Conservation (phyloP, 2,329 filamentous ascomycete species). For the Aspergillus sp. region DNA sequence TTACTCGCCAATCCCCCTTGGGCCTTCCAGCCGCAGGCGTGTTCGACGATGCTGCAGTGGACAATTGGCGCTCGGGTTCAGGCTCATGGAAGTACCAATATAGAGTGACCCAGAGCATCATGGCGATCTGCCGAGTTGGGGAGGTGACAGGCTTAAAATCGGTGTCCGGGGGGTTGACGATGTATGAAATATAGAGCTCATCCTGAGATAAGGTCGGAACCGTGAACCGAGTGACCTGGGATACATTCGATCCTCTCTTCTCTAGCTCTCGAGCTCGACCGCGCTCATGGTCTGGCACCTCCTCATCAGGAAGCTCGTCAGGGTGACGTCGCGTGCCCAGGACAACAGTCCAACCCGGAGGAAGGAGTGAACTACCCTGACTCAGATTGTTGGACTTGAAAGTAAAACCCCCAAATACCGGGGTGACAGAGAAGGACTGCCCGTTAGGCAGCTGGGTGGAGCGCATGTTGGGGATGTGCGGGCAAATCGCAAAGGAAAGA, state of each 20-base stretch:
- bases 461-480: conserved; percentile 18
- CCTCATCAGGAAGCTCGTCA: conserved; percentile 28
- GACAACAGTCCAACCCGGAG: conserved; percentile 86
- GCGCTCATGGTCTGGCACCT: conserved; percentile 12
- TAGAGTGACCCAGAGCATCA: conserved; percentile 93
- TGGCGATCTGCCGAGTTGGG: conserved; percentile 83
- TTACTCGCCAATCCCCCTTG: conserved; percentile 81
- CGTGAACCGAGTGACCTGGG: conserved; percentile 54
- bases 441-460: conserved; percentile 79
- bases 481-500: background rate
- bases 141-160: conserved; percentile 80
- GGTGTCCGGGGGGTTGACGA: conserved; percentile 75
- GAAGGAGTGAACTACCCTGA: conserved; percentile 63
- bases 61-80: conserved; percentile 65
- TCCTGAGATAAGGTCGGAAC: conserved; percentile 76
- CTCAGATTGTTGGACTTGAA: conserved; percentile 82
- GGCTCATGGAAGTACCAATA: conserved; percentile 98
- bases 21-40: conserved; percentile 72
- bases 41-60: conserved; percentile 60
- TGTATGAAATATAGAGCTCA: conserved; percentile 85
- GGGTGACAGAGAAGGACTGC: conserved; percentile 74
- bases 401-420: conserved; percentile 86
- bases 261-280: conserved; percentile 15
- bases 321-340: conserved; percentile 65
- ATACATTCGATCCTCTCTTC: conserved; percentile 37